A percentile compares a stretch with the other conserved stretches of the same genome.
phyloP scores from a whole-genome alignment of 1,284 basidiomycete genomes.

The Psilocybe mexicana region DNA sequence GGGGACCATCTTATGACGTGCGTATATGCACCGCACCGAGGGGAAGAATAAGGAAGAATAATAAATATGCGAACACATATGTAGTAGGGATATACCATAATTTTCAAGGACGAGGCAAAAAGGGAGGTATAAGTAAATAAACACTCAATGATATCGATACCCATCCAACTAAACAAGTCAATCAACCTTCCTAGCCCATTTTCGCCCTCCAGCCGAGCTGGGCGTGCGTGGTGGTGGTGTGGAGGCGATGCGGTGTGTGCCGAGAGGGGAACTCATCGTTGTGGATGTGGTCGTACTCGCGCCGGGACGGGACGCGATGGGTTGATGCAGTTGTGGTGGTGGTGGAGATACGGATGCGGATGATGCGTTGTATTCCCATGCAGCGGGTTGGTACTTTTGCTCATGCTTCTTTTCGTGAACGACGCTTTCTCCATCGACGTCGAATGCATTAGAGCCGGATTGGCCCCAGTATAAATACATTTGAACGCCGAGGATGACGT shows the following conservation, averaged over 20 bases:
- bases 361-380: not conserved
- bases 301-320: conserved; percentile 8
- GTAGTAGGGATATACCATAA: too few relatives aligned
- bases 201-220: conserved; percentile 49
- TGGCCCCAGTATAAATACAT: conserved; percentile 72
- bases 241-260: conserved; percentile 36
- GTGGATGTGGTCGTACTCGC: not conserved
- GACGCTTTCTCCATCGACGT: conserved; percentile 1
- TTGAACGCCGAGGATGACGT: conserved; percentile 78
- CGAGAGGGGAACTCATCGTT: not conserved
- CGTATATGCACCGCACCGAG: too few relatives aligned
- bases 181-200: conserved; percentile 74
- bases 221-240: conserved; percentile 40
- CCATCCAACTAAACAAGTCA: conserved; percentile 27
- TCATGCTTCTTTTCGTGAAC: not conserved
- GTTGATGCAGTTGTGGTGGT: conserved; percentile 12
- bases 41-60: too few relatives aligned
- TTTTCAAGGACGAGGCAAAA: too few relatives aligned
- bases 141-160: too few relatives aligned
- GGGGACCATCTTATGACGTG: too few relatives aligned
- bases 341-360: not conserved
- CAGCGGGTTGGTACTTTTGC: not conserved
- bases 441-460: not conserved
- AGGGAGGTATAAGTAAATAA: too few relatives aligned
- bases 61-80: too few relatives aligned